Percentiles rank a stretch among this genome's conserved stretches.
Evolutionary conservation across 2,329 filamentous ascomycete genomes (phyloP).

Genomic region (Aspergillus oerlinghausenensis): DNA sequence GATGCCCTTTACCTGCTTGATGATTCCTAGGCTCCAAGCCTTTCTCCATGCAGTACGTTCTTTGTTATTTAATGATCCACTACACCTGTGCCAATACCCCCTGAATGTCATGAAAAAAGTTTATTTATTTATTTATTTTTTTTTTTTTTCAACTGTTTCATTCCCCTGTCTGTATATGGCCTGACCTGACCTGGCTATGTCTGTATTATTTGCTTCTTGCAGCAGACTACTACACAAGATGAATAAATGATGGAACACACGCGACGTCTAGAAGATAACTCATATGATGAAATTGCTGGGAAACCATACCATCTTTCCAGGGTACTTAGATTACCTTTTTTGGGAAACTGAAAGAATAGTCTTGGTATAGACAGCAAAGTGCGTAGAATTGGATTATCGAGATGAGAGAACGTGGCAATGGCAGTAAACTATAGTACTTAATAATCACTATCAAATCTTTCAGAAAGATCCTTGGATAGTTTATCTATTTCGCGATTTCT

Average conservation of each 20-base stretch:
- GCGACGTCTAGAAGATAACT: background rate
- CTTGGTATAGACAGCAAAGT: background rate
- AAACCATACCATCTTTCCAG: background rate
- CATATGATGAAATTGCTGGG: background rate
- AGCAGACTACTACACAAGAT: background rate
- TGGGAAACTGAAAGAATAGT: too few species aligned
- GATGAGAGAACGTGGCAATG: background rate
- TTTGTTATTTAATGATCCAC: conserved; percentile 7
- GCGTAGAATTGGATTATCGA: background rate
- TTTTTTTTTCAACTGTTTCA: conserved; percentile 1
- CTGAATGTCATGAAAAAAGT: conserved; percentile 16
- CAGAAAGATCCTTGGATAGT: too few species aligned
- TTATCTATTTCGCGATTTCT: background rate
- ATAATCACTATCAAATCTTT: too few species aligned
- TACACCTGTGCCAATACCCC: conserved; percentile 25
- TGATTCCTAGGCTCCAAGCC: background rate
- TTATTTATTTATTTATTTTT: too few species aligned
- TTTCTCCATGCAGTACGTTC: conserved; percentile 13
- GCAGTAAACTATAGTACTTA: too few species aligned
- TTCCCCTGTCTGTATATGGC: background rate
- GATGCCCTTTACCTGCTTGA: background rate
- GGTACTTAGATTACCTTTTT: background rate
- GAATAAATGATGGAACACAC: background rate
- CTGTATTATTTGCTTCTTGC: background rate
- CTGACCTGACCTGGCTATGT: background rate